A percentile compares a stretch with the other conserved stretches of the same genome.
Conservation (phyloP, 1,139 yeast species). For the Kazachstania sp. region DNA sequence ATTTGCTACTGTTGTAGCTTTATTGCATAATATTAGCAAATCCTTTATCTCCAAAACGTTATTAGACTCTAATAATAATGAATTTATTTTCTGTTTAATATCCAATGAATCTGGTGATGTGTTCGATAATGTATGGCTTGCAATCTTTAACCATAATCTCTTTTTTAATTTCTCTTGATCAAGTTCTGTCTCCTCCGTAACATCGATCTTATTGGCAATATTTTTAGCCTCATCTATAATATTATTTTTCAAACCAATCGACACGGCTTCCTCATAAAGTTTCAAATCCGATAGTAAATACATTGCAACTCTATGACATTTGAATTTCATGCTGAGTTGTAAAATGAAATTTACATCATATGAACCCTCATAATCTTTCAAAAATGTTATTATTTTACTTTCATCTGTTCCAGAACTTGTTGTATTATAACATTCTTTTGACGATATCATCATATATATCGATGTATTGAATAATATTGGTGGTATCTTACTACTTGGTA, state of each 20-base stretch:
- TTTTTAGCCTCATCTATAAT: constrained; percentile 53
- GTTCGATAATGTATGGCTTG: constrained; percentile 40
- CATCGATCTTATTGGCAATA: constrained; percentile 21
- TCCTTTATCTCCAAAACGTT: constrained; percentile 69
- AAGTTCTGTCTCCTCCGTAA: constrained; percentile 35
- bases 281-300: constrained; percentile 59
- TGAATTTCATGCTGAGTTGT: constrained; percentile 57
- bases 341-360: constrained; percentile 65
- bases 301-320: constrained; percentile 57
- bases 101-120: constrained; percentile 7
- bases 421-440: constrained; percentile 17
- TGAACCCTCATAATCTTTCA: constrained; percentile 34
- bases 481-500: constrained; percentile 6
- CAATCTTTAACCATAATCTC: constrained; percentile 64
- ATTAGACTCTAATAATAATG: constrained; percentile 42
- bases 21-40: constrained; percentile 75
- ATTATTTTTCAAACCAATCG: constrained; percentile 56
- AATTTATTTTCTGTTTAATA: constrained; percentile 28
- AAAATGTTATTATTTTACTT: constrained; percentile 40
- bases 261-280: constrained; percentile 73
- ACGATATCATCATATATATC: constrained; percentile 55
- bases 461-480: constrained; percentile 60
- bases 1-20: constrained; percentile 69
- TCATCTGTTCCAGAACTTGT: constrained; percentile 13
- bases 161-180: constrained; percentile 49